Conservation (phyloP, 2,329 filamentous ascomycete genomes). For the Grosmannia serpens region DNA sequence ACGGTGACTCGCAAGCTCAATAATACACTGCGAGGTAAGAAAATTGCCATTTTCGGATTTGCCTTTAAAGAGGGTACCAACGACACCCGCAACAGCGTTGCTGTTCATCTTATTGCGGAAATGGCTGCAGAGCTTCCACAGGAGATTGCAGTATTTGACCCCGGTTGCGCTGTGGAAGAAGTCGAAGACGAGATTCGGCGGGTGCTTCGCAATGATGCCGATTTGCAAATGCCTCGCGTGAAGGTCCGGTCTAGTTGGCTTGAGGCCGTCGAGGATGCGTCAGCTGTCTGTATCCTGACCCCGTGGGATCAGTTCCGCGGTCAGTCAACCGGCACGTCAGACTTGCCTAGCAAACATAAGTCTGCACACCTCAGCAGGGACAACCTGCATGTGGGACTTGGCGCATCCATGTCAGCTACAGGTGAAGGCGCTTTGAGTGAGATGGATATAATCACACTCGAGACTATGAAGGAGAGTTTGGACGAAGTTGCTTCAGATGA, state of each 20-base stretch:
- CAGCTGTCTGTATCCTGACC: slow-evolving; percentile 1
- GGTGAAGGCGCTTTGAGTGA: background rate
- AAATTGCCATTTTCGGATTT: slow-evolving; percentile 3
- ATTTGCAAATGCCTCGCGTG: background rate
- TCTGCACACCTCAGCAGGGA: background rate
- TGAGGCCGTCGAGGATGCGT: background rate
- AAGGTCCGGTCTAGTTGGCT: background rate
- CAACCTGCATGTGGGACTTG: background rate
- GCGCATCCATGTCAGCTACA: background rate
- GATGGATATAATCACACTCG: background rate
- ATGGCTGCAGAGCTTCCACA: background rate
- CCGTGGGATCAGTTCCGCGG: slow-evolving; percentile 2
- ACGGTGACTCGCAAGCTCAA: slow-evolving; percentile 2
- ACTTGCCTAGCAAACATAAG: background rate
- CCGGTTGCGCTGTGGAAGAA: background rate
- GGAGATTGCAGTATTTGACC: slow-evolving; percentile 2
- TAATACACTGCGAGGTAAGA: slow-evolving; percentile 1
- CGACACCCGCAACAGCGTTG: slow-evolving; percentile 5
- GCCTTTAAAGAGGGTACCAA: slow-evolving; percentile 5
- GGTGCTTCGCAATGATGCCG: background rate
- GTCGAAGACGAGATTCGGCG: slow-evolving; percentile 2
- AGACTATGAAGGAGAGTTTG: background rate
- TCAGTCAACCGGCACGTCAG: background rate
- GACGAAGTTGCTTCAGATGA: background rate
- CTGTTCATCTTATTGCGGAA: slow-evolving; percentile 2